These are phyloP conservation scores for Eimeria necatrix DNA, from an alignment of 169 alveolate species.

Conservation along the genomic window DNA sequence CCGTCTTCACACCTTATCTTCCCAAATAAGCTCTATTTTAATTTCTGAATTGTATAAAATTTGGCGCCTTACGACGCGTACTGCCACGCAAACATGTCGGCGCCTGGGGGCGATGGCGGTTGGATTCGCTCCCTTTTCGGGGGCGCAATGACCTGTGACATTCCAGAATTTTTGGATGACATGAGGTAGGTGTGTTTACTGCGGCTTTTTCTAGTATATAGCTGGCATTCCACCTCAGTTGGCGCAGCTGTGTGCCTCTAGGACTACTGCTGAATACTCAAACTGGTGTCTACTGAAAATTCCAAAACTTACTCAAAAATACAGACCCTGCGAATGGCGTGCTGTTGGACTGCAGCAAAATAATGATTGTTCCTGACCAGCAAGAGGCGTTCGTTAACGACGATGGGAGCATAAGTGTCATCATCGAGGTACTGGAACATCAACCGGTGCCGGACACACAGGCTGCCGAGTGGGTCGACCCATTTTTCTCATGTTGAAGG, in stretches of 20 bases:
- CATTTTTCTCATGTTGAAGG: background rate
- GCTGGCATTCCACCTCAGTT: background rate
- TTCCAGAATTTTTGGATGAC: slow-evolving; percentile 39
- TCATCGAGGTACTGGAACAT: slow-evolving; percentile 47
- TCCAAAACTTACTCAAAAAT: too few species aligned
- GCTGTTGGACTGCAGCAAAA: slow-evolving; percentile 32
- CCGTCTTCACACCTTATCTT: background rate
- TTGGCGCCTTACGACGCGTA: background rate
- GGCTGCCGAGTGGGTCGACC: slow-evolving; percentile 69
- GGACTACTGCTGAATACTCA: background rate
- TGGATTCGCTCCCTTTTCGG: slow-evolving; percentile 69
- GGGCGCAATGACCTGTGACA: slow-evolving; percentile 59
- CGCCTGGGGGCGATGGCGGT: background rate
- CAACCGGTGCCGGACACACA: slow-evolving; percentile 38
- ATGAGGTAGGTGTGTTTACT: slow-evolving; percentile 19
- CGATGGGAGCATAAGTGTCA: slow-evolving; percentile 55
- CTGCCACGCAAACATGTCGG: slow-evolving; percentile 17
- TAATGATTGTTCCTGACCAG: slow-evolving; percentile 65
- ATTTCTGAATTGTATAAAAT: too few species aligned
- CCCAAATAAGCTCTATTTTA: background rate
- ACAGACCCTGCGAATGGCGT: background rate
- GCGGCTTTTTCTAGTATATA: too few species aligned
- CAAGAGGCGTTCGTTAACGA: slow-evolving; percentile 63
- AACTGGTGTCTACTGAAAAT: too few species aligned
- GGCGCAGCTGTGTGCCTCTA: background rate